Evolutionary conservation across 345 rosid genomes (phyloP), one percentile per base, ranked within the genome.

Genomic region (Brassica rapa): DNA sequence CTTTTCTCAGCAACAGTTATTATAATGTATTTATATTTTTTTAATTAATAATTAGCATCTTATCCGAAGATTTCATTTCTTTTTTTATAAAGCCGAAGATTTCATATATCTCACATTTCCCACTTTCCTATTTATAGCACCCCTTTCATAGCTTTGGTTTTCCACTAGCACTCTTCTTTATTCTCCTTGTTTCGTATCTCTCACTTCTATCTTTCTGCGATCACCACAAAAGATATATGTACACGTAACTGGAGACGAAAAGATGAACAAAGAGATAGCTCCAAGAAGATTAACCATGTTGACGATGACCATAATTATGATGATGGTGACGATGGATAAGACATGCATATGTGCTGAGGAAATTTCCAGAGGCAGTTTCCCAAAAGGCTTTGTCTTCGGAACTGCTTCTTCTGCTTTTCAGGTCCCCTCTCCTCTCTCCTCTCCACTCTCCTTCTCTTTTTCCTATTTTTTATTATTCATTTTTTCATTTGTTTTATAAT

Each of bases 351-450:
- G 83, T 75, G 82, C 78, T 60, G 8, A 60, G 1, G 75, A 81
- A 30, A 83, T 87, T 10, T 78, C 63, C 60, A 82, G 88, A 83
- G 66, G 75, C 30, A 84, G 86, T 63, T 87, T 87, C 61, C 90
- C 88, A 6, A 60, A 79, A 46, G 88, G 85, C 15, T 87, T 87
- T 76, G 84, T 85, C 57, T 85, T 87, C 8, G 88, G 90, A 74
- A 87, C 90, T n/a, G 88, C 90, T 19, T 85, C 90, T 43, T 83
- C 90, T 62, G 80, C 90, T 74, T 87, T 76, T 66, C 90, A 87
- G 90, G 90, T 82, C 33, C 56, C 74, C 59, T 56, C 76, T 43
- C 62, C 63, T 64, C 57, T 33, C 43, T 55, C 43, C 56, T 46
- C 15, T 46, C 15, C 16, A 7, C 41, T 35, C 68, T 55, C 70